Conservation (phyloP, 108 stramenopile genomes). For the Fragilariopsis cylindrus region DNA sequence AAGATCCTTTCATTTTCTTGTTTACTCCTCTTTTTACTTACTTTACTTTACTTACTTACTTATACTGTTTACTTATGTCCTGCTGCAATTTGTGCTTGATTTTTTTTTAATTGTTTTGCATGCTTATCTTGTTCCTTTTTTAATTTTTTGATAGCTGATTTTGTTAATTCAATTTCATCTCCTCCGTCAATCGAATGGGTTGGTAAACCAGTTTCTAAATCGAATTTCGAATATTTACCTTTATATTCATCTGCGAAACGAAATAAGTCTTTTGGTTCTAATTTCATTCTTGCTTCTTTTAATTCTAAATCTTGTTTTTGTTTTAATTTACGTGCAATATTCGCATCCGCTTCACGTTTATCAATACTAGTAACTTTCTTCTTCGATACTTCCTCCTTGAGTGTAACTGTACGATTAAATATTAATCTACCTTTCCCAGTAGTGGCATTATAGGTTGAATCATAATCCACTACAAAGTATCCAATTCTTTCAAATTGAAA, state of each 20-base stretch:
- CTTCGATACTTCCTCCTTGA: constrained; percentile 88
- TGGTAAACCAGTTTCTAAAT: constrained; percentile 86
- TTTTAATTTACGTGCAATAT: constrained; percentile 57
- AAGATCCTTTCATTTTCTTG: too few relatives aligned
- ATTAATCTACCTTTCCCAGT: constrained; percentile 72
- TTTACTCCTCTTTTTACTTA: too few relatives aligned
- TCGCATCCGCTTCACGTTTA: constrained; percentile 56
- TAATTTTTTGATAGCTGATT: constrained; percentile 92
- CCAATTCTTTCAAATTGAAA: constrained; percentile 97
- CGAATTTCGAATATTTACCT: constrained; percentile 81
- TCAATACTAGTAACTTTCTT: constrained; percentile 51
- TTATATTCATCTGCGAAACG: constrained; percentile 60
- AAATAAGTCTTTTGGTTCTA: constrained; percentile 74
- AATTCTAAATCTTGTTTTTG: constrained; percentile 55
- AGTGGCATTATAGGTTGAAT: constrained; percentile 71
- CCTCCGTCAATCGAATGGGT: constrained; percentile 57
- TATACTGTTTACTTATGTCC: too few relatives aligned
- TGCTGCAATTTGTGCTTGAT: too few relatives aligned
- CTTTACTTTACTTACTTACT: too few relatives aligned
- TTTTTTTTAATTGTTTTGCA: constrained; percentile 22
- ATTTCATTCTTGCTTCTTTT: constrained; percentile 71
- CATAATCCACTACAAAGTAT: constrained; percentile 95
- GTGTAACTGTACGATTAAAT: constrained; percentile 93
- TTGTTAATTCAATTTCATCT: constrained; percentile 88
- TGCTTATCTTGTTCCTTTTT: constrained; percentile 93